Evolutionary conservation across 2,329 filamentous ascomycete species (phyloP).

Genomic region (Scopulariopsis brevicaulis): DNA sequence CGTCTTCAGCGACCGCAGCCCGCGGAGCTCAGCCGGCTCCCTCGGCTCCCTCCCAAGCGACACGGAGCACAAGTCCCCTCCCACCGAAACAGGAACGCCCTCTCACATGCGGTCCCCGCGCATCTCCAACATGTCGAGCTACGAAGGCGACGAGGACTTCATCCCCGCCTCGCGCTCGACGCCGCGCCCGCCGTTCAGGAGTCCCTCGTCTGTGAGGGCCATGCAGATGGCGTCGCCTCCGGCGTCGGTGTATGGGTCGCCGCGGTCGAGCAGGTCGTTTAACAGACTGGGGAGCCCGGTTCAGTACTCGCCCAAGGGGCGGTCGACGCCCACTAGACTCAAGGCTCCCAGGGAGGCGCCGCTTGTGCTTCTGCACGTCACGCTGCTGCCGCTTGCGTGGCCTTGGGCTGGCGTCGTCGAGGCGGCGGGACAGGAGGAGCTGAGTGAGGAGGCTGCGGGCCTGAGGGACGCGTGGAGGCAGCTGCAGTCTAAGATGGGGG

Average conservation of each 20-base stretch:
- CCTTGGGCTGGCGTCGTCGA: constrained; percentile 48
- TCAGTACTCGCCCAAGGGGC: constrained; percentile 43
- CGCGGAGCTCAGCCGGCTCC: constrained; percentile 44
- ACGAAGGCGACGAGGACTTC: constrained; percentile 32
- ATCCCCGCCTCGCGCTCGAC: constrained; percentile 44
- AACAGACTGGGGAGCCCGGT: constrained; percentile 44
- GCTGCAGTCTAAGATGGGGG: constrained; percentile 58
- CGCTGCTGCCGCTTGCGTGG: constrained; percentile 59
- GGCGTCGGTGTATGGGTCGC: constrained; percentile 42
- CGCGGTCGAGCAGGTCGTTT: constrained; percentile 42
- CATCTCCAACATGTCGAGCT: constrained; percentile 40
- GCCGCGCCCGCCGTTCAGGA: constrained; percentile 54
- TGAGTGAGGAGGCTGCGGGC: constrained; percentile 33
- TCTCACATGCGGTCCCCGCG: constrained; percentile 22
- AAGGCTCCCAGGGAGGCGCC: constrained; percentile 47
- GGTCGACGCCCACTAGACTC: constrained; percentile 43
- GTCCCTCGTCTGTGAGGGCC: constrained; percentile 56
- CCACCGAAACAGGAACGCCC: constrained; percentile 12
- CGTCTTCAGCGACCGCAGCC: constrained; percentile 47
- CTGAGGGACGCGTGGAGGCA: constrained; percentile 55
- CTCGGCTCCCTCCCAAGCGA: constrained; percentile 10
- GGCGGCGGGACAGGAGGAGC: constrained; percentile 22
- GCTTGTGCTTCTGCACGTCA: constrained; percentile 68
- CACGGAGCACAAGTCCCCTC: not conserved
- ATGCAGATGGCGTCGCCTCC: constrained; percentile 63